Evolutionary conservation across 176 grass and related monocot species (phyloP).

Genomic region (Dendrocalamus sinicus): DNA sequence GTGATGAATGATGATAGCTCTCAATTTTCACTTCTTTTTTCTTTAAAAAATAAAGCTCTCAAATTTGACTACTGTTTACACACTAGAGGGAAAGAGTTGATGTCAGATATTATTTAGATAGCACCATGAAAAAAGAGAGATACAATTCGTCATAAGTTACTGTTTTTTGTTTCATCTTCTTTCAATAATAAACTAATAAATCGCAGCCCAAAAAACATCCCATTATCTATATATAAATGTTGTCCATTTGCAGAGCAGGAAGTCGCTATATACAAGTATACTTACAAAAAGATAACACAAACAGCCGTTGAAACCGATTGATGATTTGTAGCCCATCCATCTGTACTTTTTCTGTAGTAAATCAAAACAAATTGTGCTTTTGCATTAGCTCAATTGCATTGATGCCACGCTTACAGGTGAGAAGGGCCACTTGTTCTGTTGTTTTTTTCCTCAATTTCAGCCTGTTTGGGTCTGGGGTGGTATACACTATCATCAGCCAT

Average conservation of each 20-base stretch:
- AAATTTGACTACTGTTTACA: too few relatives aligned
- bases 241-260: background rate
- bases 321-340: background rate
- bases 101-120: too few relatives aligned
- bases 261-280: background rate
- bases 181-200: too few relatives aligned
- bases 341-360: background rate
- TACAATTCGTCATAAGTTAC: too few relatives aligned
- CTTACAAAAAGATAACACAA: too few relatives aligned
- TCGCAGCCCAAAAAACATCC: too few relatives aligned
- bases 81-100: too few relatives aligned
- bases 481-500: conserved; percentile 72
- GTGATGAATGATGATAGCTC: conserved; percentile 51
- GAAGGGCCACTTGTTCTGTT: conserved; percentile 53
- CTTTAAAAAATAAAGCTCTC: too few relatives aligned
- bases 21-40: too few relatives aligned
- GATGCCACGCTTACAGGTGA: conserved; percentile 52
- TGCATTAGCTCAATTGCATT: background rate
- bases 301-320: background rate
- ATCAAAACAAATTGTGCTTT: background rate
- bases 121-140: too few relatives aligned
- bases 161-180: too few relatives aligned
- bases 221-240: background rate
- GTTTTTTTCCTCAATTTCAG: conserved; percentile 61
- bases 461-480: conserved; percentile 62